Percentiles rank a stretch among this genome's conserved stretches.
Evolutionary conservation across 2,329 filamentous ascomycete species (phyloP).

Genomic region (Rhexocercosporidium sp.): DNA sequence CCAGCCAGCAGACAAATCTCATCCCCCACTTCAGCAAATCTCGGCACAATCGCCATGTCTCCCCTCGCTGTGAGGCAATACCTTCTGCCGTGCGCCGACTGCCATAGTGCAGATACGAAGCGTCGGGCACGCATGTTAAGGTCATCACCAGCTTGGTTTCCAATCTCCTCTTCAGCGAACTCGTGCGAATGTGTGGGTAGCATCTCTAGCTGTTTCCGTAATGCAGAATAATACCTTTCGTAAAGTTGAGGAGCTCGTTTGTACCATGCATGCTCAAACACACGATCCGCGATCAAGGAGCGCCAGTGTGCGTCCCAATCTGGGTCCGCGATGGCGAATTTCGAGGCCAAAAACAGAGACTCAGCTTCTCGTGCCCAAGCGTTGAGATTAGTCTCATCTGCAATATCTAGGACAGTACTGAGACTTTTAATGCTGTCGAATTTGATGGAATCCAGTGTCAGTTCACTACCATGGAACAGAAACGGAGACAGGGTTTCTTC

Average conservation of each 20-base stretch:
- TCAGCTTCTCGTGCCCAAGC: not conserved
- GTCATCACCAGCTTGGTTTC: not conserved
- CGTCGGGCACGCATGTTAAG: not conserved
- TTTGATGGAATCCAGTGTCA: not conserved
- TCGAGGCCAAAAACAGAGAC: not conserved
- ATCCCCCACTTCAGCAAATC: not conserved
- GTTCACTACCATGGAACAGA: not conserved
- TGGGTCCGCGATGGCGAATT: not conserved
- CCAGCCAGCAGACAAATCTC: not conserved
- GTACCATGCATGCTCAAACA: not conserved
- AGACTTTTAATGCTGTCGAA: not conserved
- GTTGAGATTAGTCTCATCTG: not conserved
- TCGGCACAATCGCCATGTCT: not conserved
- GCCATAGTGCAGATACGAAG: not conserved
- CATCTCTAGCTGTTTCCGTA: not conserved
- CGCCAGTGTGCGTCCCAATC: not conserved
- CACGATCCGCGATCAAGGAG: not conserved
- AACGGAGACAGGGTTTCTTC: not conserved
- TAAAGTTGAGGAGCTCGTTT: not conserved
- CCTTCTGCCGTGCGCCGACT: not conserved
- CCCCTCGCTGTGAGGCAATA: not conserved
- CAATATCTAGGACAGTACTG: not conserved
- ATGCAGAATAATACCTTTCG: not conserved
- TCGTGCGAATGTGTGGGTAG: not conserved
- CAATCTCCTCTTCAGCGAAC: not conserved